Conservation (phyloP, 2,329 filamentous ascomycete genomes). For the Gaeumannomyces tritici region DNA sequence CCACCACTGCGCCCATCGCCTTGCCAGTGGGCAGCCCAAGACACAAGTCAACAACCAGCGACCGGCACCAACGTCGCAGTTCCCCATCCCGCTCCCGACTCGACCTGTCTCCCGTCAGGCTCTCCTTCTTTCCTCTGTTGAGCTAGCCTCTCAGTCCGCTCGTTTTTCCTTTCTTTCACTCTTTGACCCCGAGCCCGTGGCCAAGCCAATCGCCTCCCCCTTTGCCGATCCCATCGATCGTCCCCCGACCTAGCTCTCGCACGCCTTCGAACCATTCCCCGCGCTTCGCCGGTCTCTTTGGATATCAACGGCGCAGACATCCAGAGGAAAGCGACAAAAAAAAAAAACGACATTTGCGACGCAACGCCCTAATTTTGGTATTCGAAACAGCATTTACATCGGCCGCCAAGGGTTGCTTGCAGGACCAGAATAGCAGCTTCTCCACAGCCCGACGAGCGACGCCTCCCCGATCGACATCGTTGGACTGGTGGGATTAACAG, state of each 20-base stretch:
- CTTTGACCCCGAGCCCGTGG: background rate
- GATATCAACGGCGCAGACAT: slow-evolving; percentile 15
- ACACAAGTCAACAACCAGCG: background rate
- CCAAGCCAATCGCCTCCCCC: background rate
- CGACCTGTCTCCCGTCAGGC: slow-evolving; percentile 2
- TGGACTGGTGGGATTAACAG: background rate
- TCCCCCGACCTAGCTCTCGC: slow-evolving; percentile 7
- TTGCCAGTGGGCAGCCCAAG: background rate
- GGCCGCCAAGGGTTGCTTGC: background rate
- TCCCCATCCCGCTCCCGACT: background rate
- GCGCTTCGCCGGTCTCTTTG: slow-evolving; percentile 11
- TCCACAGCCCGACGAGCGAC: slow-evolving; percentile 2
- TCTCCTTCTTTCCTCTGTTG: slow-evolving; percentile 1
- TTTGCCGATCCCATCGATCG: slow-evolving; percentile 21
- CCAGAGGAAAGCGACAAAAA: slow-evolving; percentile 1
- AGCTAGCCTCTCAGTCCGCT: slow-evolving; percentile 1
- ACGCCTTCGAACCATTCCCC: slow-evolving; percentile 11
- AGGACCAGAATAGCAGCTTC: background rate
- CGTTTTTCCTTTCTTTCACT: background rate
- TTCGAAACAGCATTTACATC: background rate
- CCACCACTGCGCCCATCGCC: slow-evolving; percentile 1
- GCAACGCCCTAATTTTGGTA: background rate
- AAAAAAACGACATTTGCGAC: background rate
- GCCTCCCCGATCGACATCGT: slow-evolving; percentile 4
- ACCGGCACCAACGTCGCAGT: slow-evolving; percentile 1